Evolutionary conservation across 1,139 yeast genomes (phyloP), one percentile per base, ranked within the genome.

Genomic region (Magnusiomyces sp.): DNA sequence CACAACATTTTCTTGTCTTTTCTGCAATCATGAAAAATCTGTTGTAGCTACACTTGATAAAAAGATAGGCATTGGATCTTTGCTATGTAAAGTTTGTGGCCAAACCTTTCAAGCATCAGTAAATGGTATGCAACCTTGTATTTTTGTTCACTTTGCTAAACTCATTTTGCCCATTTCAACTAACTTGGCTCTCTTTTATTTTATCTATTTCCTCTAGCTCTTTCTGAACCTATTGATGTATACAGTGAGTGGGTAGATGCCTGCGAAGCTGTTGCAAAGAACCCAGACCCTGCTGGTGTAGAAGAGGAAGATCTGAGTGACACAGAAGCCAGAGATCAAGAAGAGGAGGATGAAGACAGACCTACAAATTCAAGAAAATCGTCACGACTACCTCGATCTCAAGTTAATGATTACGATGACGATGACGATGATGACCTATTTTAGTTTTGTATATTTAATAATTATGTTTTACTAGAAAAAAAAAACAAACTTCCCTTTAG

Each of bases 241-340:
- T 92, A 92, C 65, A 85, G 95, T 47, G 98, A 90, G 64, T 92
- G 98, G 98, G 89, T 89, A 52, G 98, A 92, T 71, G 98, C 97
- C 1, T 92, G 96, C 64, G 98, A 92, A 62, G 96, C 94, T 48
- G 94, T 92, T 54, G 95, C 94, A 41, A 81, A 81, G 55, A 86
- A 84, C 53, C 77, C 67, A 13, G 65, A 64, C 11, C 72, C 66
- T 17, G 73, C 66, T 34, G 70, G 29, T 23, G 29, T 5, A 23
- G 29, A 70, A 23, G 29, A 70, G 7, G 29, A 23, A 4, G 29
- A 23, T 7, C 4, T 23, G 6, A 23, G 29, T 7, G 29, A 23
- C 29, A 23, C 29, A 29, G 16, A 17, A 40, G 20, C 43, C 11
- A 16, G 38, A 7, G 44, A 29, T 29, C 16, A 17, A 20, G 45